A percentile compares a stretch with the other conserved stretches of the same genome.
Conservation (phyloP, 1,284 basidiomycete genomes). For the Fomitopsis pinicola region DNA sequence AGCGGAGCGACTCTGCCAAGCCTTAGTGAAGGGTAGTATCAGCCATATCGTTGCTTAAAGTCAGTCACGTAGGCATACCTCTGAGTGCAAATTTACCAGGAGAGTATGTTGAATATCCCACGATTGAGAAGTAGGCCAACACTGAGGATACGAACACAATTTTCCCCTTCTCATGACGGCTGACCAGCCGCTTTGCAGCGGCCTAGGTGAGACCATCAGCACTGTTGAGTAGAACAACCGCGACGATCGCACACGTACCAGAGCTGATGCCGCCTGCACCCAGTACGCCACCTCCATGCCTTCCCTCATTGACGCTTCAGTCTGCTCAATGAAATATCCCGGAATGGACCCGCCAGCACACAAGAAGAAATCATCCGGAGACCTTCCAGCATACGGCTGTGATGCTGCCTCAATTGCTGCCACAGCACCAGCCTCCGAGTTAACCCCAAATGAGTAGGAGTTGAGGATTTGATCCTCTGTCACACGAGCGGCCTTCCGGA, state of each 20-base stretch:
- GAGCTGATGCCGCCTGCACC: slow-evolving; percentile 75
- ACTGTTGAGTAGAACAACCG: not conserved
- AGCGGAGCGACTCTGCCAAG: slow-evolving; percentile 82
- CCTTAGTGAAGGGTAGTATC: slow-evolving; percentile 41
- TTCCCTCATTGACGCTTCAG: slow-evolving; percentile 50
- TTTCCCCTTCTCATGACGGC: slow-evolving; percentile 52
- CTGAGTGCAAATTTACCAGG: slow-evolving; percentile 89
- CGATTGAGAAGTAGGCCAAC: slow-evolving; percentile 75
- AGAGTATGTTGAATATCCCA: slow-evolving; percentile 84
- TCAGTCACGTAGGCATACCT: slow-evolving; percentile 43
- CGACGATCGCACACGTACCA: slow-evolving; percentile 42
- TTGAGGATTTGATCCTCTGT: slow-evolving; percentile 52
- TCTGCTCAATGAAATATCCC: slow-evolving; percentile 69
- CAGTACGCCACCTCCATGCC: slow-evolving; percentile 68
- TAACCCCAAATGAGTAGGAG: slow-evolving; percentile 62
- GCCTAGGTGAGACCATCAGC: slow-evolving; percentile 38
- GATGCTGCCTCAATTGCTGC: slow-evolving; percentile 62
- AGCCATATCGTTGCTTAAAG: not conserved
- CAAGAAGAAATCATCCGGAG: slow-evolving; percentile 74
- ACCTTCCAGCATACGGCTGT: slow-evolving; percentile 43
- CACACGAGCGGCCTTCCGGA: slow-evolving; percentile 38
- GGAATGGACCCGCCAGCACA: slow-evolving; percentile 74
- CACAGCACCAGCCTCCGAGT: slow-evolving; percentile 41
- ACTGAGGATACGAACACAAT: slow-evolving; percentile 83
- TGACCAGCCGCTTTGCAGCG: slow-evolving; percentile 69